These are phyloP conservation scores for Leishmania major DNA, from an alignment of 208 protist species.

Conservation along the genomic window DNA sequence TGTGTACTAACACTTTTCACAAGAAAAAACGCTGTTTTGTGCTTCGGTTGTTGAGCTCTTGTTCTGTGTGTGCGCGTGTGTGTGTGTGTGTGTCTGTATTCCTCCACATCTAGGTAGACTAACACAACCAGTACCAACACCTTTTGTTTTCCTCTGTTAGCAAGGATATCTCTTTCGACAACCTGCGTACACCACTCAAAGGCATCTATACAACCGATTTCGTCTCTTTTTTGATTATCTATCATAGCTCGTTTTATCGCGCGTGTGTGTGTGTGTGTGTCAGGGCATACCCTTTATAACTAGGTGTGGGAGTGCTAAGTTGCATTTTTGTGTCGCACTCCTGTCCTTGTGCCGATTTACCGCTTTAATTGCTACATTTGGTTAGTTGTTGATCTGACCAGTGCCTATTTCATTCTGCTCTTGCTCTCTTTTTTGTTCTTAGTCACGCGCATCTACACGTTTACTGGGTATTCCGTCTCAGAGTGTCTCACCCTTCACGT, in stretches of 20 bases:
- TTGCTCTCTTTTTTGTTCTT: conserved; percentile 3
- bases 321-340: not conserved
- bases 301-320: not conserved
- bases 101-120: not conserved
- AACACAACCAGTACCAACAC: not conserved
- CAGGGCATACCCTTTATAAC: not conserved
- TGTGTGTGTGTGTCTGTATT: not conserved
- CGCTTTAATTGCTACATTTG: not conserved
- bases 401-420: not conserved
- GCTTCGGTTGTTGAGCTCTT: no score
- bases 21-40: no score
- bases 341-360: not conserved
- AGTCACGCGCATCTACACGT: no score
- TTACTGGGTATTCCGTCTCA: no score
- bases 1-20: no score
- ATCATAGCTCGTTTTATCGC: not conserved
- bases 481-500: not conserved
- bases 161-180: not conserved
- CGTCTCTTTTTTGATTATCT: not conserved
- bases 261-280: not conserved
- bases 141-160: not conserved
- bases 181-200: not conserved
- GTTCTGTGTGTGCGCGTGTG: no score
- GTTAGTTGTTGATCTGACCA: not conserved
- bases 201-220: not conserved